Evolutionary conservation across 106 monocot species (phyloP).

Genomic region (Allium fistulosum): DNA sequence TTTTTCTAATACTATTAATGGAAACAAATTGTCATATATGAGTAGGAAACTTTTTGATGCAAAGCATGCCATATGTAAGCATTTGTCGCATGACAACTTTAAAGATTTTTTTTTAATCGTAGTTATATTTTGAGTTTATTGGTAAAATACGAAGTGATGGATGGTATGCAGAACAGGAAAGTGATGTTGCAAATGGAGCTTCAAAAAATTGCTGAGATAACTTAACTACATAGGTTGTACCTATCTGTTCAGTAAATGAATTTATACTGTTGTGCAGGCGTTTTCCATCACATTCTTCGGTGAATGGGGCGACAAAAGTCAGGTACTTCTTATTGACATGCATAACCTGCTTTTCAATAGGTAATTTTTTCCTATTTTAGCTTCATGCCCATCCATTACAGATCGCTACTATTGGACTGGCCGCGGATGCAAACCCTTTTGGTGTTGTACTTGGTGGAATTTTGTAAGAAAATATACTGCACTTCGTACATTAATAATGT

Average conservation of each 20-base stretch:
- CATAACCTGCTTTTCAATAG: neutral
- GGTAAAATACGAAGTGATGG: too few relatives aligned
- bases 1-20: too few relatives aligned
- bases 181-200: neutral
- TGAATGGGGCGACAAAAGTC: conserved; percentile 99
- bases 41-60: too few relatives aligned
- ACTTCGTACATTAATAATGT: neutral
- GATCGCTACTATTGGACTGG: conserved; percentile 96
- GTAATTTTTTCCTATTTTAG: neutral
- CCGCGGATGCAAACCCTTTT: conserved; percentile 73
- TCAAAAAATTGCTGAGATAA: neutral
- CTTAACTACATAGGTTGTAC: too few relatives aligned
- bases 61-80: too few relatives aligned
- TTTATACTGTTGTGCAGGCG: conserved; percentile 34
- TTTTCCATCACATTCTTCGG: conserved; percentile 99
- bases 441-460: conserved; percentile 95
- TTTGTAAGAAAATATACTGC: conserved; percentile 33
- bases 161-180: too few relatives aligned
- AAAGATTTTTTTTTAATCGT: too few relatives aligned
- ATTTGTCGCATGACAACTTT: too few relatives aligned
- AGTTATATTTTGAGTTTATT: conserved; percentile 37
- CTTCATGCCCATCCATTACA: conserved; percentile 1
- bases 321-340: conserved; percentile 33
- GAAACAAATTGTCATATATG: too few relatives aligned
- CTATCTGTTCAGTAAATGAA: too few relatives aligned